Percentiles rank a stretch among this genome's conserved stretches.
Conservation (phyloP, 345 rosid species). For the Citropsis articulata region DNA sequence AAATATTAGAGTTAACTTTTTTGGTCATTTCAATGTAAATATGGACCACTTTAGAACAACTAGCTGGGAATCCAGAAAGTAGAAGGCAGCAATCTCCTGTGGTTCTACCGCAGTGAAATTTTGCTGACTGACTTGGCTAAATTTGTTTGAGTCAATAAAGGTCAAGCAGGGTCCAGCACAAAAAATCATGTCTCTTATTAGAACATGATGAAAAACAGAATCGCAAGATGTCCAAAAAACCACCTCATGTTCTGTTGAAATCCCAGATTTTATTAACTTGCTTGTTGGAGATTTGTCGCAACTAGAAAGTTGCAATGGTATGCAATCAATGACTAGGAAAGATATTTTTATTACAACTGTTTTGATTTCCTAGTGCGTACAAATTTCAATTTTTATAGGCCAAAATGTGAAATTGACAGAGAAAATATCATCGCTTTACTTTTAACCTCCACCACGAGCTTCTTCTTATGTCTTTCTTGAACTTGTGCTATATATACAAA, state of each 20-base stretch:
- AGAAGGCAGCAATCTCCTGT: conserved; percentile 4
- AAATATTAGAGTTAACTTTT: background rate
- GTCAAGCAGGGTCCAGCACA: no score
- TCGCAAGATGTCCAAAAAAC: background rate
- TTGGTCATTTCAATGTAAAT: background rate
- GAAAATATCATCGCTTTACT: conserved; percentile 4
- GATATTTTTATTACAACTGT: conserved; percentile 25
- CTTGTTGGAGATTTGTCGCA: conserved; percentile 7
- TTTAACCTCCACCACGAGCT: conserved; percentile 13
- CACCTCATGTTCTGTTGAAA: background rate
- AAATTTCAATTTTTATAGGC: background rate
- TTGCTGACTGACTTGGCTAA: background rate
- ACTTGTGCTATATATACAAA: background rate
- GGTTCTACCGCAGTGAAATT: background rate
- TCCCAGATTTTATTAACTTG: background rate
- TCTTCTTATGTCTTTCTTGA: background rate
- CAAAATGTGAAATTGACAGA: background rate
- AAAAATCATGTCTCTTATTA: background rate
- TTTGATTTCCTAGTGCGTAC: conserved; percentile 17
- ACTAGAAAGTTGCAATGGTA: background rate
- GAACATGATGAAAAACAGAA: background rate
- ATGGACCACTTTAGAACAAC: conserved; percentile 13
- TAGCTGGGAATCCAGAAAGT: conserved; percentile 2
- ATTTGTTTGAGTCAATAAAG: no score
- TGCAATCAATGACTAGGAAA: background rate